Base-by-base conservation (phyloP, 1,284 basidiomycete genomes). In the Moesziomyces sp. region DNA sequence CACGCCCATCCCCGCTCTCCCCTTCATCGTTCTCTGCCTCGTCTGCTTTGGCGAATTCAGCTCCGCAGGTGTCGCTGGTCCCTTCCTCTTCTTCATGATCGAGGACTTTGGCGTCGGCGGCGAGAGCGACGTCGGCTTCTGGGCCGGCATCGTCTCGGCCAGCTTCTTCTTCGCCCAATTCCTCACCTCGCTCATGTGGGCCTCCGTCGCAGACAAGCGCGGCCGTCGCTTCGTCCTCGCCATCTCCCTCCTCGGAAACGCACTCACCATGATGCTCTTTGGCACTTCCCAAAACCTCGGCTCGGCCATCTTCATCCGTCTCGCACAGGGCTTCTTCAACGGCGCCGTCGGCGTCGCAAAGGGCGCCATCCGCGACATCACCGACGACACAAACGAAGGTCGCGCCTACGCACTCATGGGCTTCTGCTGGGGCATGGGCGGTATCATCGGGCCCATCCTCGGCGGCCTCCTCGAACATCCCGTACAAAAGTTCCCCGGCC, bases 341-440 rank as follows among this genome's bases (percentile, higher is more conserved):
- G 96, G 96, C 18, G 92, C 93, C 16, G 92, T 97, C 38, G 95
- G 94, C 30, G 94, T 97, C 19, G 93, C 93, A 44, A 81, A 80
- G 45, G 93, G 94, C 21, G 92, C 91, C 8, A 91, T 99, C 46
- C 87, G 93, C 23, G 91, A 92, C 67, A 88, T 99, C 61, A 96
- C 96, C 0, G 93, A 96, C 77, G 85, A 89, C 43, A 93, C 90
- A 58, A 97, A 97, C 84, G 94, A 97, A 85, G 93, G 92, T 38
- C 89, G 93, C 74, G 95, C 95, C 16, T 97, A 97, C 83, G 93
- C 93, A 49, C 92, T 95, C 73, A 88, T 97, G 54, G 94, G 94
- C 21, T 97, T 97, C 85, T 93, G 91, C 73, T 97, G 95, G 95
- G 95, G 94, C 69, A 90, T 97, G 81, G 95, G 95, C 71, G 94